A percentile compares a stretch with the other conserved stretches of the same genome.
phyloP scores from a whole-genome alignment of 1,139 yeast genomes.

The Geotrichum bryndzae region DNA sequence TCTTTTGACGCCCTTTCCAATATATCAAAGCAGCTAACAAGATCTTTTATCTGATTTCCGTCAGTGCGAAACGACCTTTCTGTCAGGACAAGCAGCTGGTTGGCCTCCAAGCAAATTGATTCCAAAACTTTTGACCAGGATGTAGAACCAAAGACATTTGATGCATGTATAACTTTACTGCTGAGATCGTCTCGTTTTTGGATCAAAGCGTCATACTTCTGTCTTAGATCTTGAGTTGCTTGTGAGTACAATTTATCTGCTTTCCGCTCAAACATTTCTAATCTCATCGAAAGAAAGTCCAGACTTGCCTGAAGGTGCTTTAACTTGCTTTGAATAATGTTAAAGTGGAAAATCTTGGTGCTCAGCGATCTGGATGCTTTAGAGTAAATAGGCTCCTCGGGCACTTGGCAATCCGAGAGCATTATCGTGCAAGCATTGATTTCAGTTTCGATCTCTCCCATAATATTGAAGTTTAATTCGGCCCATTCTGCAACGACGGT shows the following conservation, averaged over 20 bases:
- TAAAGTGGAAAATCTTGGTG: neutral
- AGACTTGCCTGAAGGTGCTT: slow-evolving; percentile 55
- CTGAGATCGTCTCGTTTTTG: slow-evolving; percentile 42
- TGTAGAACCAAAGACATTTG: slow-evolving; percentile 45
- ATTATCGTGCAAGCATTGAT: slow-evolving; percentile 42
- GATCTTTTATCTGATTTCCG: neutral
- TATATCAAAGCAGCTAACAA: slow-evolving; percentile 8
- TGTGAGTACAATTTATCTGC: slow-evolving; percentile 37
- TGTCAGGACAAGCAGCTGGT: slow-evolving; percentile 21
- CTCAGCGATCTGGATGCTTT: slow-evolving; percentile 6
- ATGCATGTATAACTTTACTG: slow-evolving; percentile 39
- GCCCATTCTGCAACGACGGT: slow-evolving; percentile 53
- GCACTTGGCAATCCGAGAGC: slow-evolving; percentile 34
- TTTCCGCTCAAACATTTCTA: slow-evolving; percentile 42
- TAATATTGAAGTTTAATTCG: slow-evolving; percentile 50
- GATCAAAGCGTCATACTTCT: slow-evolving; percentile 40
- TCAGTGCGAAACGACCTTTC: neutral
- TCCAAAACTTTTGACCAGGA: slow-evolving; percentile 45
- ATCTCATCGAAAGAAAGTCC: slow-evolving; percentile 50
- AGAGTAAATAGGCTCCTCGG: neutral
- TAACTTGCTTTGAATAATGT: slow-evolving; percentile 23
- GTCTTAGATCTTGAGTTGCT: slow-evolving; percentile 37
- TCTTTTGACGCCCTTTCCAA: slow-evolving; percentile 7
- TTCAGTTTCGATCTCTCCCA: slow-evolving; percentile 48
- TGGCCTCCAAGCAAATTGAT: slow-evolving; percentile 24